Evolutionary conservation across 805 yeast genomes (phyloP).

Genomic region (Ogataea degrootiae): DNA sequence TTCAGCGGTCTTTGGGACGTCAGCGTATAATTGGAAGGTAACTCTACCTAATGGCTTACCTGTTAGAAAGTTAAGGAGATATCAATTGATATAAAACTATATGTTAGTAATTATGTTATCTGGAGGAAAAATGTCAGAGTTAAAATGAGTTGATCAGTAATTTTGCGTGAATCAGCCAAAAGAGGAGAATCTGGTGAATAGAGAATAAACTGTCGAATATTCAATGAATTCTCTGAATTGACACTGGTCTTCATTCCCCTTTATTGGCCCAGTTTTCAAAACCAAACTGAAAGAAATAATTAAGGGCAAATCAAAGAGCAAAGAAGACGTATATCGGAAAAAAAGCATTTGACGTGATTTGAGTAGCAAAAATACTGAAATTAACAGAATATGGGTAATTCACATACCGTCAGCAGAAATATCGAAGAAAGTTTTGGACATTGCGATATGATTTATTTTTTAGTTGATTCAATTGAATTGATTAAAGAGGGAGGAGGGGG

Average conservation of each 20-base stretch:
- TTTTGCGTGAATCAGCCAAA: not conserved
- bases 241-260: too few species aligned
- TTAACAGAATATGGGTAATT: not conserved
- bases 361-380: not conserved
- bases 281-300: not conserved
- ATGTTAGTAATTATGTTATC: not conserved
- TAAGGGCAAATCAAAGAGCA: not conserved
- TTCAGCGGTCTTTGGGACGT: constrained; percentile 80
- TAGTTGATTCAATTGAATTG: too few species aligned
- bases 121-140: not conserved
- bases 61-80: constrained; percentile 1
- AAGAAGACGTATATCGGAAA: not conserved
- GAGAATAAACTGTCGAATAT: not conserved
- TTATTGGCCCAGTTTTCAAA: too few species aligned
- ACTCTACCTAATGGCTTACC: constrained; percentile 47
- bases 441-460: constrained; percentile 9
- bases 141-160: not conserved
- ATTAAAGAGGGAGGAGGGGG: too few species aligned
- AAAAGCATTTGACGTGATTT: not conserved
- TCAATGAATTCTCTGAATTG: not conserved
- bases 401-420: constrained; percentile 34
- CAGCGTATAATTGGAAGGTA: constrained; percentile 84
- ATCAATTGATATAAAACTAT: not conserved
- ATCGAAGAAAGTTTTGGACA: constrained; percentile 40
- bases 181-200: not conserved